Evolutionary conservation across 1,284 basidiomycete species (phyloP), one percentile per base, ranked within the genome.

Genomic region (Leccinum pachyderme): DNA sequence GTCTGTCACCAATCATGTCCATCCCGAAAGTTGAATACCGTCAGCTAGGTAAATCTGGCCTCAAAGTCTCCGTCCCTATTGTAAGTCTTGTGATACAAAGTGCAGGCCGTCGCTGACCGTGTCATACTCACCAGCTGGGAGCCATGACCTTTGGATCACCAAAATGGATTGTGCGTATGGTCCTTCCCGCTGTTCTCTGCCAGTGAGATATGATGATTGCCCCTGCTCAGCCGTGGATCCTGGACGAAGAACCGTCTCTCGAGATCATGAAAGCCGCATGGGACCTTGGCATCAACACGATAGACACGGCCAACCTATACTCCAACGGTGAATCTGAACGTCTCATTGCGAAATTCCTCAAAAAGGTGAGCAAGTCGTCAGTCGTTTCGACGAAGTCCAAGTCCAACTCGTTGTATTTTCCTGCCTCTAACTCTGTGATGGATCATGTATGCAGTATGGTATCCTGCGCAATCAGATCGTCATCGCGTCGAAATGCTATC

Each of bases 21-120:
- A 18, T 9, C n/a, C 35, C 35, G n/a, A 37, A 37, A 37, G 4
- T 37, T 37, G 66, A 74, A 59, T 78, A 78, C 47, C 71, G 73
- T 43, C 74, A 75, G 37, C 70, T 83, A 0, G 81, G 81, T 41
- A 75, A 74, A 52, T 75, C 74, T 1, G 79, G 79, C 6, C 71
- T 82, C 27, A 72, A 73, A 43, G 79, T 84, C 28, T 82, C 81
- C 1, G 74, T 77, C 13, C 77, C 78, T 7, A 77, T 80, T 33
- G 68, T 75, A 33, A 59, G 69, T 59, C 28, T 13, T 9, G 27
- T 41, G 15, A 7, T 15, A 15, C 33, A 37, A 9, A 37, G 22
- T 41, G 12, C 7, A 37, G 8, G 2, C n/a, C 35, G n/a, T 37
- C 7, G n/a, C n/a, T 37, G 35, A 37, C 35, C n/a, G 33, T 37